Conservation (phyloP, 2,329 filamentous ascomycete genomes). For the Hymenoscyphus infarciens region DNA sequence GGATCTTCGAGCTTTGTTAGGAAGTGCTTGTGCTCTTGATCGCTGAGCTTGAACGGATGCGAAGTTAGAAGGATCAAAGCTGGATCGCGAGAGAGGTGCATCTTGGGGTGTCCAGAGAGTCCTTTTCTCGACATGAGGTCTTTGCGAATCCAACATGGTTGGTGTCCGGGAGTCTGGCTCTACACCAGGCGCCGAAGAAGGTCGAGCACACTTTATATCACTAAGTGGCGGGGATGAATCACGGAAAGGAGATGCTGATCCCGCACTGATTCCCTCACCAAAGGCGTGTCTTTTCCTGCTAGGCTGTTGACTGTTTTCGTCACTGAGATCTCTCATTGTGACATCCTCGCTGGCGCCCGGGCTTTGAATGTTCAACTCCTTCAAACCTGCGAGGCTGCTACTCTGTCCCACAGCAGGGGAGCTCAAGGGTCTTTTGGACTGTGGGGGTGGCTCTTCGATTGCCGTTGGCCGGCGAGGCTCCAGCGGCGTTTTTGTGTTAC, state of each 20-base stretch:
- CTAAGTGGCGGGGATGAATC: conserved; percentile 23
- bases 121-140: conserved; percentile 21
- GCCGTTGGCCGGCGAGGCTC: conserved; percentile 15
- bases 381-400: conserved; percentile 20
- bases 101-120: conserved; percentile 30
- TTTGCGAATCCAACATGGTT: conserved; percentile 13
- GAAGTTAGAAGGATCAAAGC: conserved; percentile 30
- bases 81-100: conserved; percentile 13
- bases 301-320: conserved; percentile 24
- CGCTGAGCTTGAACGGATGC: conserved; percentile 19
- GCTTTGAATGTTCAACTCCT: conserved; percentile 23
- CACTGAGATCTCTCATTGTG: conserved; percentile 22
- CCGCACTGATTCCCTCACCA: conserved; percentile 32
- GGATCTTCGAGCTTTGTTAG: conserved; percentile 12
- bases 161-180: conserved; percentile 16
- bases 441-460: conserved; percentile 19
- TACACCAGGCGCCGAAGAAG: conserved; percentile 20
- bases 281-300: conserved; percentile 27
- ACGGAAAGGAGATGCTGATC: conserved; percentile 26
- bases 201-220: conserved; percentile 22
- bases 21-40: conserved; percentile 6
- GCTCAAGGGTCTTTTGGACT: conserved; percentile 18
- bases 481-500: neutral
- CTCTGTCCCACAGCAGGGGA: conserved; percentile 13
- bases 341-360: conserved; percentile 21